Percentiles rank a stretch among this genome's conserved stretches.
phyloP scores from a whole-genome alignment of 225 moss, liverwort and hornwort species.

The Bryoerythrophyllum caledonicum region DNA sequence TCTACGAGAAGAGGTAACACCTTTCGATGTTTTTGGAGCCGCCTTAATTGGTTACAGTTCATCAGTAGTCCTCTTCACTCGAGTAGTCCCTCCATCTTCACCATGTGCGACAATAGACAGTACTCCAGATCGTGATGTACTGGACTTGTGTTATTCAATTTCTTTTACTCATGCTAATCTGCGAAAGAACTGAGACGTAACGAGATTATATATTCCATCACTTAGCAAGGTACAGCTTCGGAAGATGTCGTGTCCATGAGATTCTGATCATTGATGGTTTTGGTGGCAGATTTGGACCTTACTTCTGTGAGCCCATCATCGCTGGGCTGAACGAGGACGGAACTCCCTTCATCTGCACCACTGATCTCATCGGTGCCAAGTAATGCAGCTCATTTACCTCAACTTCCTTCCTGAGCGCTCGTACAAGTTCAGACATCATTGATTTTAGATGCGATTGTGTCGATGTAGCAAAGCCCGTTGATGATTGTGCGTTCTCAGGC shows the following conservation, averaged over 20 bases:
- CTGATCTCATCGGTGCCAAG: constrained; percentile 97
- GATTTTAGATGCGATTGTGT: background rate
- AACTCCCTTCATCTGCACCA: constrained; percentile 93
- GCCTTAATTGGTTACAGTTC: background rate
- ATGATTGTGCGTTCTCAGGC: constrained; percentile 45
- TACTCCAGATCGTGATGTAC: no score
- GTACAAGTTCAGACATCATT: background rate
- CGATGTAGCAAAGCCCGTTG: background rate
- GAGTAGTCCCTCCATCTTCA: no score
- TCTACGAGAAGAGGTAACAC: constrained; percentile 87
- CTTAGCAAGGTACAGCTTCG: no score
- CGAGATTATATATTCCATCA: no score
- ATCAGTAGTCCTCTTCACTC: no score
- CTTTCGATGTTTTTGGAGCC: background rate
- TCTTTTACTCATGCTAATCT: no score
- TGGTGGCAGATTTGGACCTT: constrained; percentile 82
- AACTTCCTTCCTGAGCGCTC: background rate
- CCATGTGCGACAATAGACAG: no score
- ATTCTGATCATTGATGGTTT: background rate
- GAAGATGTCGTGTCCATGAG: background rate
- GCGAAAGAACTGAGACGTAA: no score
- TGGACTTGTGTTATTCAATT: no score
- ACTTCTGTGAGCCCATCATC: constrained; percentile 94
- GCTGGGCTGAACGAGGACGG: constrained; percentile 78
- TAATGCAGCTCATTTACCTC: constrained; percentile 25